Evolutionary conservation across 495 filamentous ascomycete genomes (phyloP), one percentile per base, ranked within the genome.

Genomic region (Tuber indicum): DNA sequence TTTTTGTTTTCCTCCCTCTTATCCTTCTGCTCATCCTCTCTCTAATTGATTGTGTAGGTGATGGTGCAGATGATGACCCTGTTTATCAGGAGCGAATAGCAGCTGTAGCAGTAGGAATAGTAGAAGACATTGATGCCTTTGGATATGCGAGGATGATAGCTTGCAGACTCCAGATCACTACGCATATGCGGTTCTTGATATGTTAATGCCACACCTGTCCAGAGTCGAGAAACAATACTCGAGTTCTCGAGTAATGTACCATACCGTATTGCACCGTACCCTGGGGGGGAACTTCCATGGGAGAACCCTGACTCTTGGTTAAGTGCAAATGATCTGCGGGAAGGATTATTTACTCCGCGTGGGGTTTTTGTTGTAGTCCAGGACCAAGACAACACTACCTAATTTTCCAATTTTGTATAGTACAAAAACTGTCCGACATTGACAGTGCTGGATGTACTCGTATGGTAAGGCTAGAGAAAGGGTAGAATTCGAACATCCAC

Each of bases 281-380:
- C 71, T 45, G 39, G 75, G 75, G 70, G 45, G 42, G 41, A 46
- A 49, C 46, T 49, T 49, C 46, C 46, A 49, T 49, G 46, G 19
- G 19, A 49, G 43, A 76, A 21, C 71, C 70, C 74, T 75, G 43
- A 75, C 47, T 74, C 46, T 75, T 74, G 71, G 71, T 69, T 62
- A 76, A 76, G 77, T 78, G 77, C 77, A 78, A 78, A 76, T 78
- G 77, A 78, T 78, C 77, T 76, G 71, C 77, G 77, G 77, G 74
- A 78, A 75, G 77, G 77, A 78, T 78, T 78, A 72, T 78, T 41
- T 70, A 71, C 58, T 73, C 62, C 58, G 32, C 66, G 71, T 23
- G 76, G 52, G 70, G 75, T 71, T 74, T 49, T 49, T 79, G 74
- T 74, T 79, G 78, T 73, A 71, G 78, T 74, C 78, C 71, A 71